phyloP scores from a whole-genome alignment of 2,329 filamentous ascomycete species.

The Claviceps sp. region DNA sequence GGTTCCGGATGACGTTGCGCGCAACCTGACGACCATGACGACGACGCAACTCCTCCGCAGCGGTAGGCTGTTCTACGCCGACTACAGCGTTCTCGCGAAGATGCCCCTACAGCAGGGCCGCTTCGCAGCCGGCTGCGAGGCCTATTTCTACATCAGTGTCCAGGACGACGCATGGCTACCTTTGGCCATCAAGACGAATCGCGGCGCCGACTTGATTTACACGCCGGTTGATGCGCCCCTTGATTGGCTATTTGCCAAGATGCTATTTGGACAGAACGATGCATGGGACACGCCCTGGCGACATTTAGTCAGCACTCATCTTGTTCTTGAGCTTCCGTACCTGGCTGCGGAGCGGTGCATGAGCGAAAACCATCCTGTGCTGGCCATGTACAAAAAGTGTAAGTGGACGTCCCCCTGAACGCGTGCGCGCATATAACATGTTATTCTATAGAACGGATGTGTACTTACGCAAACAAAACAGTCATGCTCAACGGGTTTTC shows the following conservation, averaged over 20 bases:
- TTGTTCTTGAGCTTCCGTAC: slow-evolving; percentile 28
- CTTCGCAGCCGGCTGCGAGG: slow-evolving; percentile 28
- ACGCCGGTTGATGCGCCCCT: slow-evolving; percentile 28
- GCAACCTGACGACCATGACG: slow-evolving; percentile 18
- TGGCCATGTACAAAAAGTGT: slow-evolving; percentile 10
- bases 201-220: slow-evolving; percentile 23
- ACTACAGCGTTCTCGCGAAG: slow-evolving; percentile 23
- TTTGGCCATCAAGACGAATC: slow-evolving; percentile 33
- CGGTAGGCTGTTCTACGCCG: slow-evolving; percentile 29
- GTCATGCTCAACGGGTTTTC: slow-evolving; percentile 4
- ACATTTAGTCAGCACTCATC: slow-evolving; percentile 30
- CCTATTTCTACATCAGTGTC: slow-evolving; percentile 31
- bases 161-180: slow-evolving; percentile 30
- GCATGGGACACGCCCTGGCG: slow-evolving; percentile 30
- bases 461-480: not conserved
- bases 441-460: too few species aligned
- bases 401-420: not conserved
- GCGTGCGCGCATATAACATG: too few species aligned
- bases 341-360: slow-evolving; percentile 32
- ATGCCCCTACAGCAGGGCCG: slow-evolving; percentile 13
- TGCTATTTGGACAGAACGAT: slow-evolving; percentile 34
- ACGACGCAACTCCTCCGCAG: slow-evolving; percentile 18
- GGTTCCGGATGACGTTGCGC: slow-evolving; percentile 17
- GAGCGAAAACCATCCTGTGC: slow-evolving; percentile 30
- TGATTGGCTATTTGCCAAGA: slow-evolving; percentile 39